phyloP scores from a whole-genome alignment of 768 basidiomycete species.

The Mycena amicta region DNA sequence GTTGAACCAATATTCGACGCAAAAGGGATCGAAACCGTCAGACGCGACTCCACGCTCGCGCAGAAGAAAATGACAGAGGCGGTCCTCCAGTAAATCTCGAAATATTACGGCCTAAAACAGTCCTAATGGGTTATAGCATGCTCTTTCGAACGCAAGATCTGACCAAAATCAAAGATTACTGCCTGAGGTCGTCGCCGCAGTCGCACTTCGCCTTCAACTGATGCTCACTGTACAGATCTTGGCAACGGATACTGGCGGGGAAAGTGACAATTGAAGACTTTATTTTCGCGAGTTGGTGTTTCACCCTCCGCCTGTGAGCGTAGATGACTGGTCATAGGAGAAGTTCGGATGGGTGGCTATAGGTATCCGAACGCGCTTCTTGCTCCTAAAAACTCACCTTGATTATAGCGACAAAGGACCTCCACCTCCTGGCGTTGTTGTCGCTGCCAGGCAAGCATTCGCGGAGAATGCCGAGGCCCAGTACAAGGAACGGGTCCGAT shows the following conservation, averaged over 20 bases:
- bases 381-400: background rate
- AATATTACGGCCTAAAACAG: background rate
- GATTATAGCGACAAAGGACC: slow-evolving; percentile 69
- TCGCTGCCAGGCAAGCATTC: slow-evolving; percentile 76
- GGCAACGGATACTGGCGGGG: slow-evolving; percentile 82
- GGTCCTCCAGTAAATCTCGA: slow-evolving; percentile 70
- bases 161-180: slow-evolving; percentile 87
- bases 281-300: slow-evolving; percentile 66
- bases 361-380: slow-evolving; percentile 54
- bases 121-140: slow-evolving; percentile 52
- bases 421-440: slow-evolving; percentile 90
- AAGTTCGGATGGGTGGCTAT: slow-evolving; percentile 92
- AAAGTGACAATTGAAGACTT: slow-evolving; percentile 89
- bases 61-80: slow-evolving; percentile 92
- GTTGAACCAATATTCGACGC: slow-evolving; percentile 84
- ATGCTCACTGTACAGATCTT: slow-evolving; percentile 47
- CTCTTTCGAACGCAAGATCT: slow-evolving; percentile 90
- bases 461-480: slow-evolving; percentile 84
- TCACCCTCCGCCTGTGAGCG: background rate
- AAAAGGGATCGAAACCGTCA: slow-evolving; percentile 96
- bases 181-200: slow-evolving; percentile 38
- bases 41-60: slow-evolving; percentile 88
- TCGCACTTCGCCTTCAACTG: background rate
- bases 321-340: slow-evolving; percentile 40
- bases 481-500: slow-evolving; percentile 92